Evolutionary conservation across 495 filamentous ascomycete genomes (phyloP), one percentile per base, ranked within the genome.

Genomic region (Astrothelium macrocarpum): DNA sequence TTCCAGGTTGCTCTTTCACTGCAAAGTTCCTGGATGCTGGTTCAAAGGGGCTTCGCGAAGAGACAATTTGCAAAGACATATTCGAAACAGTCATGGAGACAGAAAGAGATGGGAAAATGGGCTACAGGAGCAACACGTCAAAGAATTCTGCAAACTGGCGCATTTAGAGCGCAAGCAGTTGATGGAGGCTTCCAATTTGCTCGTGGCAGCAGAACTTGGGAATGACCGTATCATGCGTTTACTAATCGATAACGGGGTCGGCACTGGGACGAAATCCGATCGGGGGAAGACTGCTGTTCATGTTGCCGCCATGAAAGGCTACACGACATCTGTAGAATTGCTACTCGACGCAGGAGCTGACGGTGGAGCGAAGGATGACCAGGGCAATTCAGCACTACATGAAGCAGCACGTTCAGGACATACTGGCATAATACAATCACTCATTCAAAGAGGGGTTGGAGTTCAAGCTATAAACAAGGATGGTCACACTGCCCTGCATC

Each of bases 11-110:
- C 29, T 20, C 20, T 66, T 66, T 63, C 36, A 63, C 64, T 66
- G 64, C 64, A 56, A 66, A 63, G 31, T 28, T 18, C 43, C 60
- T 20, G 43, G 43, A 9, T 66, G 64, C 32, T 26, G 11, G 16
- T 66, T 66, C 32, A 59, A 66, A 59, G 64, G 64, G 61, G 61
- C 60, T 34, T 26, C 61, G 23, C 60, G 64, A 59, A 66, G 39
- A 59, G 64, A 66, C 59, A 66, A 66, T 63, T 23, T 66, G 20
- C 64, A 1, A 43, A 66, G 29, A 36, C 64, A 66, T 42, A 63
- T 66, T 18, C 26, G 60, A 9, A 63, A 58, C 31, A 10, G n/a
- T 59, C 64, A 66, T 43, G 32, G 32, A 28, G 1, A 29, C 18
- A 29, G 34, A 28, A 26, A 42, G 12, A 2, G 10, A 12, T 5